A percentile compares a stretch with the other conserved stretches of the same genome.
Conservation (phyloP, 768 basidiomycete genomes). For the Myochromella boudieri region DNA sequence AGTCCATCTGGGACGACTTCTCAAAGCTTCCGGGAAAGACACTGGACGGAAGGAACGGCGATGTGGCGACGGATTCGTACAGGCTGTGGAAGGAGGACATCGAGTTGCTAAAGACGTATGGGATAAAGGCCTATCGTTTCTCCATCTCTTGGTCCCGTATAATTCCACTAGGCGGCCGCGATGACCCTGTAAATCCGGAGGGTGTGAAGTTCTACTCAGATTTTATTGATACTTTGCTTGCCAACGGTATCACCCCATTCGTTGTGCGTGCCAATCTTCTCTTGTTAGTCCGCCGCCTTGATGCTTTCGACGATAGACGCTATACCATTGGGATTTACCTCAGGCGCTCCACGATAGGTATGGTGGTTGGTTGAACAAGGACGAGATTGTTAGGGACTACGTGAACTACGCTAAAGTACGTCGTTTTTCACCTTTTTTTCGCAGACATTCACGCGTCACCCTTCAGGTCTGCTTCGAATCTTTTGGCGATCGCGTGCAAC, state of each 20-base stretch:
- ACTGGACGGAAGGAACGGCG: slow-evolving; percentile 63
- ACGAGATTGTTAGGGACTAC: slow-evolving; percentile 68
- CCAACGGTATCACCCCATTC: slow-evolving; percentile 64
- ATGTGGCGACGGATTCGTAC: slow-evolving; percentile 73
- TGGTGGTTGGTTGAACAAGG: slow-evolving; percentile 73
- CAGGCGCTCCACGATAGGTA: slow-evolving; percentile 73
- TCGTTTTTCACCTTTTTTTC: slow-evolving; percentile 19
- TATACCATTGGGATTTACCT: slow-evolving; percentile 82
- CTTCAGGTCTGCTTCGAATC: slow-evolving; percentile 66
- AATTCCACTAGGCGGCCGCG: slow-evolving; percentile 69
- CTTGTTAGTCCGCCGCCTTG: no score
- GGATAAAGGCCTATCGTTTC: slow-evolving; percentile 74
- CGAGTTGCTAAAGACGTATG: slow-evolving; percentile 58
- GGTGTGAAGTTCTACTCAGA: slow-evolving; percentile 72
- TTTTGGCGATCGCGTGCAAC: slow-evolving; percentile 75
- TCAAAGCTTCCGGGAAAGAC: slow-evolving; percentile 66
- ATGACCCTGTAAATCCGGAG: slow-evolving; percentile 69
- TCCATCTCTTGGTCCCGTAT: slow-evolving; percentile 76
- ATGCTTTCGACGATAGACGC: slow-evolving; percentile 46
- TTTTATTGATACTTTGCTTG: slow-evolving; percentile 67
- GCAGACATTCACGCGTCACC: not conserved
- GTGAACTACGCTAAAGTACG: slow-evolving; percentile 55
- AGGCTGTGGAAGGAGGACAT: slow-evolving; percentile 68
- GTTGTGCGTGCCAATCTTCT: slow-evolving; percentile 32
- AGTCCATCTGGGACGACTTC: slow-evolving; percentile 78